These are phyloP conservation scores for Coemansia reversa DNA, from an alignment of 192 early-diverging fungal species.

Conservation along the genomic window DNA sequence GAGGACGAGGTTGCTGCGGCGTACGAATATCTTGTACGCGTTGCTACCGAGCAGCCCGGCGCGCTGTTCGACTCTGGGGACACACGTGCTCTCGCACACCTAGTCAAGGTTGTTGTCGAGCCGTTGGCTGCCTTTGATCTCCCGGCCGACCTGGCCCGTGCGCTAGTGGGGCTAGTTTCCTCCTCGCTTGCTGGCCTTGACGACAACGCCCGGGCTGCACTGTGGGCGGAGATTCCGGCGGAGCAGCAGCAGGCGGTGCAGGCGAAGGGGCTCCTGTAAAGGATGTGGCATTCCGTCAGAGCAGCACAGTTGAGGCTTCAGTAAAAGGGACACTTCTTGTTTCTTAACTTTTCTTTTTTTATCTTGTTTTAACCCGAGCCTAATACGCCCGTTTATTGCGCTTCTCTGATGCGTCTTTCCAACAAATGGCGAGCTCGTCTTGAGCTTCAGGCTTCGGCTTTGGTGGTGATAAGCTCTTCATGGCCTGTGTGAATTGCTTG, in stretches of 20 bases:
- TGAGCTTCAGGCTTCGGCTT: no score
- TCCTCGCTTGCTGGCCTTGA: constrained; percentile 32
- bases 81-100: constrained; percentile 24
- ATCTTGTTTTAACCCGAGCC: constrained; percentile 1
- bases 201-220: constrained; percentile 20
- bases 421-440: no score
- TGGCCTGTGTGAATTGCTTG: not conserved
- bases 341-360: constrained; percentile 8
- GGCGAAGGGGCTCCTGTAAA: constrained; percentile 23
- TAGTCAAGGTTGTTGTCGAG: constrained; percentile 40
- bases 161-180: constrained; percentile 30
- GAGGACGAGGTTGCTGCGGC: constrained; percentile 79
- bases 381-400: not conserved
- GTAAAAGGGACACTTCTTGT: not conserved
- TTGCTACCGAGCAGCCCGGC: constrained; percentile 55
- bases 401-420: no score
- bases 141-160: constrained; percentile 27
- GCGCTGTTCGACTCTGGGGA: constrained; percentile 26
- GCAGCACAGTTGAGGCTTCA: constrained; percentile 8
- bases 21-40: constrained; percentile 75
- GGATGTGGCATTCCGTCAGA: not conserved
- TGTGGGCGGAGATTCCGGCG: constrained; percentile 46
- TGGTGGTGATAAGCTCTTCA: not conserved
- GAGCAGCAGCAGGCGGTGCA: constrained; percentile 52
- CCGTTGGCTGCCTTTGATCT: constrained; percentile 36